These are phyloP conservation scores for Clitopilus hobsonii DNA, from an alignment of 768 basidiomycete species.

Conservation along the genomic window DNA sequence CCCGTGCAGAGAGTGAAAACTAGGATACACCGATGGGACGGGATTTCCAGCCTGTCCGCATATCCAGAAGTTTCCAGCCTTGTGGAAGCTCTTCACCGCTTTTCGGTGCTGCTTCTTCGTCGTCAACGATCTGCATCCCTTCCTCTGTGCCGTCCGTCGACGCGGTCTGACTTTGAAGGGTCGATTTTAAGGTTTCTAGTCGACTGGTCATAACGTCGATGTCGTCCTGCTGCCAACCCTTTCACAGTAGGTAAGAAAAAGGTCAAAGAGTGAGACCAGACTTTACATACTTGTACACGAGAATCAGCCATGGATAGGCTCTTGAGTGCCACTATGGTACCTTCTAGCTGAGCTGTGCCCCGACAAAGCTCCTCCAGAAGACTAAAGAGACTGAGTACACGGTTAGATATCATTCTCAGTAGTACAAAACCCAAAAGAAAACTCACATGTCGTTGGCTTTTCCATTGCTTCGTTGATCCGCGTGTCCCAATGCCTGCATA, in stretches of 20 bases:
- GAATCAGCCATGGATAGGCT: conserved; percentile 18
- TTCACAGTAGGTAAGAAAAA: not conserved
- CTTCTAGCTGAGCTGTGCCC: conserved; percentile 28
- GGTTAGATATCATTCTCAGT: not conserved
- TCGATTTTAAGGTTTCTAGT: conserved; percentile 27
- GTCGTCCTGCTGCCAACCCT: conserved; percentile 50
- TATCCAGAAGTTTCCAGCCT: conserved; percentile 54
- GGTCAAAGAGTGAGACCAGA: conserved; percentile 3
- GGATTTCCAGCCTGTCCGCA: conserved; percentile 47
- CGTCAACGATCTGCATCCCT: not conserved
- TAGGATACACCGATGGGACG: conserved; percentile 64
- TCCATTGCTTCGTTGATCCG: conserved; percentile 11
- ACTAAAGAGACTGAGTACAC: conserved; percentile 13
- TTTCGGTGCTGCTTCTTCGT: not conserved
- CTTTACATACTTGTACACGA: conserved; percentile 15
- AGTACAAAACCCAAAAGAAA: not conserved
- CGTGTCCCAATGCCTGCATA: conserved; percentile 44
- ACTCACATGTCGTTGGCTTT: conserved; percentile 10
- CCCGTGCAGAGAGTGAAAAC: no score
- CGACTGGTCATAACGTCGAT: conserved; percentile 54
- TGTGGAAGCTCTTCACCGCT: conserved; percentile 14
- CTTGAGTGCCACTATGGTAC: not conserved
- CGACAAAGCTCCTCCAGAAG: conserved; percentile 39
- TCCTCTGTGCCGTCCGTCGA: conserved; percentile 4
- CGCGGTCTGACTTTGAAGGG: conserved; percentile 13